Conservation (phyloP, 2,329 filamentous ascomycete species). For the Pseudogymnoascus sp. region DNA sequence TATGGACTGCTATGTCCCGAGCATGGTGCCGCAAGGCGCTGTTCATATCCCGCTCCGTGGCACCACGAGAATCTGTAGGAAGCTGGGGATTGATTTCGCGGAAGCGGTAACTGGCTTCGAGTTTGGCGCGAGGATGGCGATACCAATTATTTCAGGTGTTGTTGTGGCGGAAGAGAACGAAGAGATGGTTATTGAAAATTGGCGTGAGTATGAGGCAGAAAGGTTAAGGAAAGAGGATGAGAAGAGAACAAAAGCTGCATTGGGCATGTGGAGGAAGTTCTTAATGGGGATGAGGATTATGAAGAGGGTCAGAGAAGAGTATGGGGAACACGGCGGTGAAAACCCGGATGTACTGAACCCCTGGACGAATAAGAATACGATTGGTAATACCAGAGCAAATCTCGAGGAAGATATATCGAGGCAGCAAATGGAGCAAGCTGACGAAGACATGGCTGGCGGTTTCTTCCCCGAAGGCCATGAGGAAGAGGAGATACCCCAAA, state of each 20-base stretch:
- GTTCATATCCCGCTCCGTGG: constrained; percentile 75
- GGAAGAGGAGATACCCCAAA: constrained; percentile 33
- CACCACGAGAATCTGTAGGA: constrained; percentile 71
- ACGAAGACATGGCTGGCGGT: constrained; percentile 51
- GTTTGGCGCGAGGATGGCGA: constrained; percentile 88
- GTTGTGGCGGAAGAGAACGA: constrained; percentile 79
- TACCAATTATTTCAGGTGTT: constrained; percentile 84
- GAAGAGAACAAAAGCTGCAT: constrained; percentile 65
- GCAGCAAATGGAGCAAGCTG: constrained; percentile 27
- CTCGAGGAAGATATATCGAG: constrained; percentile 25
- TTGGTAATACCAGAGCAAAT: constrained; percentile 21
- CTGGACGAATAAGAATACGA: constrained; percentile 36
- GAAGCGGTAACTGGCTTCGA: constrained; percentile 96
- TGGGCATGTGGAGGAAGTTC: constrained; percentile 80
- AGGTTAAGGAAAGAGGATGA: constrained; percentile 70
- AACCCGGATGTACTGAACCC: constrained; percentile 49
- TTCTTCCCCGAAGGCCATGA: constrained; percentile 53
- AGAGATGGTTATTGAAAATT: constrained; percentile 65
- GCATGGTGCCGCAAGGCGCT: constrained; percentile 83
- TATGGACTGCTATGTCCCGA: constrained; percentile 88
- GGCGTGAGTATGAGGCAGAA: constrained; percentile 70
- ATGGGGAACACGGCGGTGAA: constrained; percentile 51
- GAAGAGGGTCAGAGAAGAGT: constrained; percentile 67
- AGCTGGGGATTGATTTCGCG: constrained; percentile 77
- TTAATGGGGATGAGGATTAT: constrained; percentile 77